Base-by-base conservation (phyloP, 805 yeast species). In the Sungouiella blattae region DNA sequence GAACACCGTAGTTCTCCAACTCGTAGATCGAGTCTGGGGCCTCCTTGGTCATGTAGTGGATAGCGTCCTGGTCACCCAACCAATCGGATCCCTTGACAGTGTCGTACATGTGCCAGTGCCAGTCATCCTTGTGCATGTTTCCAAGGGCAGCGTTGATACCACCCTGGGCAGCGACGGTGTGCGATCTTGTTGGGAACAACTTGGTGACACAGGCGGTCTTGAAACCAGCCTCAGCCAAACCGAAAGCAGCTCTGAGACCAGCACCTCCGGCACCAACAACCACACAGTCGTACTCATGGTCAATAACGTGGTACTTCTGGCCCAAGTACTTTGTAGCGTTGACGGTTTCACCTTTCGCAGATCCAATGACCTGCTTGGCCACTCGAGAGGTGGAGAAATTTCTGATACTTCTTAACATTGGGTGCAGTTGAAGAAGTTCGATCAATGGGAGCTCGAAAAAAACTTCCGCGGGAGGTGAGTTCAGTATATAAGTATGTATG, bases 101-200 rank as follows among this genome's bases (percentile, higher is more conserved):
- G 62, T 91, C 98, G 69, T 93, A 91, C 97, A 91, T 89, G 67
- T 91, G 98, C 97, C 98, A 93, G 67, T 87, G 95, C 98, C 98
- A 91, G 72, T 89, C 89, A 66, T 91, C 98, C 51, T 78, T 75
- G 72, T 93, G 98, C 96, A 91, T 91, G 75, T 91, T 91, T 52
- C 98, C 98, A 48, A 91, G 75, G 20, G 98, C 98, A 49, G 98
- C 98, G 58, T 91, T 91, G 68, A 91, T 93, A 72, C 98, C 98
- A 69, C 98, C 98, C 69, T 91, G 98, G 33, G 98, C 98, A 39
- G 98, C 98, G 33, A 91, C 98, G 14, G 98, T 91, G 63, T 91
- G 98, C 13, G 97, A 89, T 70, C 98, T 84, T 20, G 98, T 91
- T 37, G 98, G 98, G 76, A 91, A 91, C 55, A 91, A 78, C 69